Evolutionary conservation across 2,329 filamentous ascomycete species (phyloP).

Genomic region (Phaeosphaeria sp.): DNA sequence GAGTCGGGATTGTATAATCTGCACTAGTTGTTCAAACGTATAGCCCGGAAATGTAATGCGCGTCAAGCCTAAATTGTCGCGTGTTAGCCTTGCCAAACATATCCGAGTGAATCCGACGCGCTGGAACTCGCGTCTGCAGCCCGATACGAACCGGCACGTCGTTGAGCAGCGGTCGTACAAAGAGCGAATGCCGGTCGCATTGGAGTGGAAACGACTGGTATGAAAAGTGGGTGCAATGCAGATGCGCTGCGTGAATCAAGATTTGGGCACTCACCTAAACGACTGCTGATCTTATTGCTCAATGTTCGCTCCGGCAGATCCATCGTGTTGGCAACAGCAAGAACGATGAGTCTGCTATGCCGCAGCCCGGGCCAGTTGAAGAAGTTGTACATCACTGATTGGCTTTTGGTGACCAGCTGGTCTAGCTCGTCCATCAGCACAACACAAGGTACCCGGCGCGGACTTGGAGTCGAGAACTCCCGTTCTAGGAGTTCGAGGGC

Average conservation of each 20-base stretch:
- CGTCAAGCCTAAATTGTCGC: conserved; percentile 67
- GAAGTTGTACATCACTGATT: conserved; percentile 99
- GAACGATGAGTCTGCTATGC: conserved; percentile 91
- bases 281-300: conserved; percentile 97
- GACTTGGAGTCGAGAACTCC: conserved; percentile 91
- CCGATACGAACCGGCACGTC: conserved; percentile 20
- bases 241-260: conserved; percentile 24
- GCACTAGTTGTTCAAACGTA: conserved; percentile 95
- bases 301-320: conserved; percentile 94
- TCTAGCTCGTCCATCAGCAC: conserved; percentile 99
- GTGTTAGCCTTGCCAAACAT: conserved; percentile 40
- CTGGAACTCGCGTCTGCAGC: conserved; percentile 21
- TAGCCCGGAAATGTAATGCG: conserved; percentile 97
- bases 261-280: conserved; percentile 54
- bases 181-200: neutral
- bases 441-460: conserved; percentile 90
- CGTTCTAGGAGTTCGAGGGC: conserved; percentile 88
- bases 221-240: conserved; percentile 9
- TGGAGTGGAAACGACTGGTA: neutral
- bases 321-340: conserved; percentile 99
- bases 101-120: conserved; percentile 22
- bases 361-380: conserved; percentile 97
- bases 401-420: conserved; percentile 96
- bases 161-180: conserved; percentile 24
- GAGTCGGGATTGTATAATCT: conserved; percentile 93